These are phyloP conservation scores for Sporothrix schenckii DNA, from an alignment of 2,329 filamentous ascomycete species.

Conservation along the genomic window DNA sequence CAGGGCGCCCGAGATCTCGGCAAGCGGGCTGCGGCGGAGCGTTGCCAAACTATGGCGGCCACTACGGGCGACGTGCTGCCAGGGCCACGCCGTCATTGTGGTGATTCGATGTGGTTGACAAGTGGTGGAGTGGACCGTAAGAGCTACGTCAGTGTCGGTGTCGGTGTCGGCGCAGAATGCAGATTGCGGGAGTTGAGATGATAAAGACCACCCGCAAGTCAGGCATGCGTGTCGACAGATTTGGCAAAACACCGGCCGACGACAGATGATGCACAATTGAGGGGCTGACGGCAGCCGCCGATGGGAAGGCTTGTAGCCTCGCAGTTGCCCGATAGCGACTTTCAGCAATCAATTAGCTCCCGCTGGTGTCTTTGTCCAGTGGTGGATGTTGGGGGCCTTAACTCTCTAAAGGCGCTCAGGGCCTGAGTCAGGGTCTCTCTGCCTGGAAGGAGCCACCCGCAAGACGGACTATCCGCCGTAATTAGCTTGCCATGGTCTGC, in stretches of 20 bases:
- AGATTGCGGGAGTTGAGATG: no score
- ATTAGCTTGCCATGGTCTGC: background rate
- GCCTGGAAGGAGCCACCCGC: constrained; percentile 10
- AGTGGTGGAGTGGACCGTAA: no score
- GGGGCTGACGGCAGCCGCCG: no score
- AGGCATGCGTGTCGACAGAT: no score
- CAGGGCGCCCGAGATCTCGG: constrained; percentile 83
- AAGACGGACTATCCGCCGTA: constrained; percentile 14
- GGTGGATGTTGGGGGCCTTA: background rate
- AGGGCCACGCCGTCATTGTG: constrained; percentile 11
- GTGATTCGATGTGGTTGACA: background rate
- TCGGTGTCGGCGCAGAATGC: no score
- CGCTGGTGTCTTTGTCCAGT: background rate
- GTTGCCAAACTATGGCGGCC: constrained; percentile 55
- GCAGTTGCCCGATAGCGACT: background rate
- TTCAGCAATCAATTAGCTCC: background rate
- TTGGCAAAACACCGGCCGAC: no score
- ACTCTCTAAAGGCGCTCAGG: no score
- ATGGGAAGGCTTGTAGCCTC: no score
- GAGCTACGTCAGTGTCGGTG: no score
- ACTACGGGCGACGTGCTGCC: constrained; percentile 41
- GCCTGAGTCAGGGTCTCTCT: background rate
- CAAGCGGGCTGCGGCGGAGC: constrained; percentile 52
- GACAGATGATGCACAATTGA: no score
- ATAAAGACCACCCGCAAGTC: no score